Conservation (phyloP, 345 rosid species). For the Citrus unshiu region DNA sequence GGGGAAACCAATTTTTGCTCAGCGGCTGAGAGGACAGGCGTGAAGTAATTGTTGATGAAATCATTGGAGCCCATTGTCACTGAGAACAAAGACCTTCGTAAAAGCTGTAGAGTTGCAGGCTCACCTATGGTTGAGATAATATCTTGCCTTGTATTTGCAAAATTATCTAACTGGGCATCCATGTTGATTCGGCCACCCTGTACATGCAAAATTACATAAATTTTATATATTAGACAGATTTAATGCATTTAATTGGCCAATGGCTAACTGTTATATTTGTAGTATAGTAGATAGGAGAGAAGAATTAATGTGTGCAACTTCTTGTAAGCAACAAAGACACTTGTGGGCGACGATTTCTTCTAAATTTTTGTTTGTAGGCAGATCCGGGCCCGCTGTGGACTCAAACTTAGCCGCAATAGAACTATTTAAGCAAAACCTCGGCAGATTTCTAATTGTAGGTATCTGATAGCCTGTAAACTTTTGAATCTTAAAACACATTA, state of each 20-base stretch:
- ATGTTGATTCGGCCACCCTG: slow-evolving; percentile 68
- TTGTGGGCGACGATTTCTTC: neutral
- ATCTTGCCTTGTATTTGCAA: slow-evolving; percentile 46
- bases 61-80: slow-evolving; percentile 77
- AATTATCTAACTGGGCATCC: slow-evolving; percentile 57
- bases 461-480: neutral
- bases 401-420: neutral
- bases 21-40: slow-evolving; percentile 45
- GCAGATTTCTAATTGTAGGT: neutral
- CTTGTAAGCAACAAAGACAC: neutral
- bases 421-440: neutral
- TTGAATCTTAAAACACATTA: neutral
- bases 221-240: too few species aligned
- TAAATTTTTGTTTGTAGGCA: neutral
- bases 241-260: neutral
- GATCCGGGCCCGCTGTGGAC: neutral
- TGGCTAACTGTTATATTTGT: neutral
- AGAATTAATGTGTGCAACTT: neutral
- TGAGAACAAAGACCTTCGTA: slow-evolving; percentile 42
- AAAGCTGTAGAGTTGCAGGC: slow-evolving; percentile 34
- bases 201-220: neutral
- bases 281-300: neutral
- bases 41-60: slow-evolving; percentile 64
- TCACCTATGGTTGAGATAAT: slow-evolving; percentile 39
- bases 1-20: slow-evolving; percentile 49